phyloP scores from a whole-genome alignment of 257 asterid genomes.

The Capsicum chinense region DNA sequence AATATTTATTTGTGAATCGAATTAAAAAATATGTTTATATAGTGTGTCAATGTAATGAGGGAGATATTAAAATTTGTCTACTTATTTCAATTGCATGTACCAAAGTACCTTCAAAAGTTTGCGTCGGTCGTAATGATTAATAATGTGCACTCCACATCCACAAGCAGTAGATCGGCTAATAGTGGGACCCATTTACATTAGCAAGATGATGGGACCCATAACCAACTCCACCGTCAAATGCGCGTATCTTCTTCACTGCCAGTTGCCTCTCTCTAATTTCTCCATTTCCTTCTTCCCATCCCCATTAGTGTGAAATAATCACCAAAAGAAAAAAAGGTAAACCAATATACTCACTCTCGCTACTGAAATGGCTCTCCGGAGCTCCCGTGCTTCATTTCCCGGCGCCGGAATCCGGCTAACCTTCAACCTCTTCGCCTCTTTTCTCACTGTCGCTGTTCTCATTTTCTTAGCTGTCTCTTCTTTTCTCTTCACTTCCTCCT shows the following conservation, averaged over 20 bases:
- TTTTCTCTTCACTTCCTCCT: slow-evolving; percentile 43
- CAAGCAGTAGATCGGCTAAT: too few relatives aligned
- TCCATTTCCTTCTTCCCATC: background rate
- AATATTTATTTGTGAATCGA: too few relatives aligned
- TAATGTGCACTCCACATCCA: too few relatives aligned
- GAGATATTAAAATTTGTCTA: too few relatives aligned
- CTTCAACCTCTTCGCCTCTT: slow-evolving; percentile 47
- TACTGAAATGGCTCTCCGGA: slow-evolving; percentile 24
- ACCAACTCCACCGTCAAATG: slow-evolving; percentile 10
- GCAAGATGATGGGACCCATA: background rate
- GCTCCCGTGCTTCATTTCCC: background rate
- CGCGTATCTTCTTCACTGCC: slow-evolving; percentile 24
- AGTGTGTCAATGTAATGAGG: too few relatives aligned
- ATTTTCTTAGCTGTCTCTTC: slow-evolving; percentile 49
- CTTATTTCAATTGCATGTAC: too few relatives aligned
- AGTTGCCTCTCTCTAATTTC: slow-evolving; percentile 17
- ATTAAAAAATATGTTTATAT: too few relatives aligned
- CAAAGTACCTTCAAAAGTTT: too few relatives aligned
- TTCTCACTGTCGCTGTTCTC: slow-evolving; percentile 47
- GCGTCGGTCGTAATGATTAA: too few relatives aligned
- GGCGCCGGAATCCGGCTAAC: slow-evolving; percentile 19
- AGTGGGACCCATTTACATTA: background rate
- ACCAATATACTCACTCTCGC: background rate
- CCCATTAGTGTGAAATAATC: background rate
- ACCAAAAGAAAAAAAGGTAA: background rate